phyloP scores from a whole-genome alignment of 352 stramenopile species.

The Phytophthora lateralis region DNA sequence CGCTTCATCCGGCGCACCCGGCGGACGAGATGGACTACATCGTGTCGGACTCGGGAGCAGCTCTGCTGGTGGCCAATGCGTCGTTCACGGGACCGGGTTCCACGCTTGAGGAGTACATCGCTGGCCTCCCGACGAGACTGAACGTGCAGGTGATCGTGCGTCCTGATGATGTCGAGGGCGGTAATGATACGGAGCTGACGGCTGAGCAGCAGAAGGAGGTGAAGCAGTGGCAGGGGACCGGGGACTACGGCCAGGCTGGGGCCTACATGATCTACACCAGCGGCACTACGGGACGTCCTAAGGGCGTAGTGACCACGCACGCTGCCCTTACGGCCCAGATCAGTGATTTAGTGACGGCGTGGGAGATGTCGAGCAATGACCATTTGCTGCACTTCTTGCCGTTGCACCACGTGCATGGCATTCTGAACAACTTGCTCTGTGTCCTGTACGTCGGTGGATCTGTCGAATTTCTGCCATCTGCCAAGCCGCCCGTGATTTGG shows the following conservation, averaged over 20 bases:
- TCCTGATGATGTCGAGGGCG: constrained; percentile 23
- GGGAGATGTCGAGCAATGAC: constrained; percentile 79
- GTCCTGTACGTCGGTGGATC: constrained; percentile 78
- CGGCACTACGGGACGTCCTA: constrained; percentile 81
- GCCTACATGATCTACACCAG: constrained; percentile 87
- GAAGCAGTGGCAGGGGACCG: constrained; percentile 39
- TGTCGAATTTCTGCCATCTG: constrained; percentile 79
- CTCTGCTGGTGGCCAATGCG: constrained; percentile 55
- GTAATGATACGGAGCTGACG: constrained; percentile 13
- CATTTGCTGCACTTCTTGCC: constrained; percentile 91
- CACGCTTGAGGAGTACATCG: constrained; percentile 35
- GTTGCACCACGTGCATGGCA: constrained; percentile 91
- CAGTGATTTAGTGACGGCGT: constrained; percentile 80
- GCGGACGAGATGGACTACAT: constrained; percentile 78
- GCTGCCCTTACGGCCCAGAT: constrained; percentile 74
- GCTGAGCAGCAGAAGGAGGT: constrained; percentile 28
- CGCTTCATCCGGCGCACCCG: constrained; percentile 62
- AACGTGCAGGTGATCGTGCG: constrained; percentile 33
- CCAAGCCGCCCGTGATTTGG: constrained; percentile 72
- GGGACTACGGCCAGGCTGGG: constrained; percentile 24
- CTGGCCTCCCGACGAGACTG: constrained; percentile 18
- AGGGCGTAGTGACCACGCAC: constrained; percentile 88
- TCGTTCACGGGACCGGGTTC: constrained; percentile 32
- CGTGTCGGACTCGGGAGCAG: constrained; percentile 55
- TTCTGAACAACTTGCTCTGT: constrained; percentile 91